Evolutionary conservation across 192 early-diverging fungal genomes (phyloP).

Genomic region (Umbelopsis sp.): DNA sequence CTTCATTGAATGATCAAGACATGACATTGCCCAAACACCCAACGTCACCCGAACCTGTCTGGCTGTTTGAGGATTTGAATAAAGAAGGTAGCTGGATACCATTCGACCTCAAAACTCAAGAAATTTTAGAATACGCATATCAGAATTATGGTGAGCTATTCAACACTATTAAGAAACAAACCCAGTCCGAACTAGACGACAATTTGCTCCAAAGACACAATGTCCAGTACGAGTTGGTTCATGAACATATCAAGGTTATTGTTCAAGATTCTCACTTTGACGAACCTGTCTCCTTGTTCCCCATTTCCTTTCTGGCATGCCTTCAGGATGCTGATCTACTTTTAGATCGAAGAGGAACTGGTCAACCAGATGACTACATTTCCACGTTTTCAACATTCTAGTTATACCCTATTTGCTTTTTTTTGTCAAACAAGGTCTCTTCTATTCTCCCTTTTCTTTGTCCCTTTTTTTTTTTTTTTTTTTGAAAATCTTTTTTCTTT

Average conservation of each 20-base stretch:
- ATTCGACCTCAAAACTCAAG: constrained; percentile 22
- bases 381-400: constrained; percentile 7
- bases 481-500: background rate
- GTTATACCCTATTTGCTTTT: constrained; percentile 3
- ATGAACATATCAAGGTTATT: constrained; percentile 17
- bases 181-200: background rate
- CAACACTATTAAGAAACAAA: background rate
- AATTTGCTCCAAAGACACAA: background rate
- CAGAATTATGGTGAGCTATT: constrained; percentile 9
- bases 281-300: constrained; percentile 2
- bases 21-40: background rate
- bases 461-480: background rate
- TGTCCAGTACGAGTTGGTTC: background rate
- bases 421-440: background rate
- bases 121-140: constrained; percentile 18
- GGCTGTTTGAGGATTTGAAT: constrained; percentile 22
- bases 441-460: too few species aligned
- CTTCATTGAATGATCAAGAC: background rate
- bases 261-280: constrained; percentile 11
- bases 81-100: constrained; percentile 22
- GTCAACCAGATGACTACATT: constrained; percentile 5
- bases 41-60: constrained; percentile 1
- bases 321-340: constrained; percentile 15
- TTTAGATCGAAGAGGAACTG: constrained; percentile 1
- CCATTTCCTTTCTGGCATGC: constrained; percentile 13